A percentile compares a stretch with the other conserved stretches of the same genome.
These are phyloP conservation scores for Thyridium curvatum DNA, from an alignment of 2,329 filamentous ascomycete genomes.

Conservation along the genomic window DNA sequence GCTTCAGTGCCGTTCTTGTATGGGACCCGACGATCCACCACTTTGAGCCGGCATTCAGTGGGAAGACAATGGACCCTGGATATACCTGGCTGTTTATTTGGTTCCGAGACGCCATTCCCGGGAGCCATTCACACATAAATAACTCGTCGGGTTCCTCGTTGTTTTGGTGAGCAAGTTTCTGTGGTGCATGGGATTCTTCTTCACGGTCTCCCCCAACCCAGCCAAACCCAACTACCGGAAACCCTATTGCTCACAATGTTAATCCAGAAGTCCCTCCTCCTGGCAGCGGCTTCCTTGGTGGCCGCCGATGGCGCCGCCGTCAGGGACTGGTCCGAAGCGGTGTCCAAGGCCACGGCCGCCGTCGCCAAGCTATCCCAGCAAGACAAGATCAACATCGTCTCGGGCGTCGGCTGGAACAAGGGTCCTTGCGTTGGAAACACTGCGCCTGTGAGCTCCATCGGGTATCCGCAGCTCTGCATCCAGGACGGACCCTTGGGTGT, in stretches of 20 bases:
- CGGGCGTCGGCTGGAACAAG: conserved; percentile 70
- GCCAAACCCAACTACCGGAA: too few species aligned
- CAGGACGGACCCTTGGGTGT: conserved; percentile 78
- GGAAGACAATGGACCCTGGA: too few species aligned
- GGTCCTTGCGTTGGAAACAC: conserved; percentile 63
- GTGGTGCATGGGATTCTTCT: too few species aligned
- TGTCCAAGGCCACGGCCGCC: conserved; percentile 60
- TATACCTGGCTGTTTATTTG: too few species aligned
- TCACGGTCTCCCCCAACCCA: too few species aligned
- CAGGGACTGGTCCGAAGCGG: conserved; percentile 58
- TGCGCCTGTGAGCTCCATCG: conserved; percentile 44
- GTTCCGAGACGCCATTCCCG: too few species aligned
- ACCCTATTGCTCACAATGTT: not conserved
- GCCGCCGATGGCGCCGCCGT: conserved; percentile 7
- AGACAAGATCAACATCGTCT: conserved; percentile 76
- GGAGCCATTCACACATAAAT: too few species aligned
- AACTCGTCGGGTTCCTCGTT: too few species aligned
- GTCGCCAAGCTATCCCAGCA: conserved; percentile 63
- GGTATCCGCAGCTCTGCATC: conserved; percentile 68
- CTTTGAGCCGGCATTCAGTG: too few species aligned
- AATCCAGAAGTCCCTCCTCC: conserved; percentile 15
- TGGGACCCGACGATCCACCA: too few species aligned
- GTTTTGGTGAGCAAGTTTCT: too few species aligned
- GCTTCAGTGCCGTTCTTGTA: too few species aligned
- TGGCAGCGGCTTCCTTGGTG: conserved; percentile 5